phyloP scores from a whole-genome alignment of 2,329 filamentous ascomycete genomes.

The Cordyceps tenuipes region DNA sequence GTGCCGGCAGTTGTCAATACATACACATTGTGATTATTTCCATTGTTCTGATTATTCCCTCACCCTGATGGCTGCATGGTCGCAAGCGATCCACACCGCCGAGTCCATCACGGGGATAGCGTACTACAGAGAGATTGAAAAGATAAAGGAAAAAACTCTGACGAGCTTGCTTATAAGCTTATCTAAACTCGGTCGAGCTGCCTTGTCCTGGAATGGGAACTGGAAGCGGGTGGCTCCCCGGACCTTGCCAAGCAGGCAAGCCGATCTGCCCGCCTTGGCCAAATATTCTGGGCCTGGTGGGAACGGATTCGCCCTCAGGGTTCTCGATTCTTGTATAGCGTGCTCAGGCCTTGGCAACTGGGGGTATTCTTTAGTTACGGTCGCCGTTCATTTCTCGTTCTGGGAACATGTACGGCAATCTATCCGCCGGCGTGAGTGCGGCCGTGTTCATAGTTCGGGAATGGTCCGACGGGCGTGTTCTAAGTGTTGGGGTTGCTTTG shows the following conservation, averaged over 20 bases:
- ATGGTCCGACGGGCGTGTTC: no score
- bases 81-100: neutral
- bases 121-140: neutral
- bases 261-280: neutral
- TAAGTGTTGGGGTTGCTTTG: no score
- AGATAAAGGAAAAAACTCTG: neutral
- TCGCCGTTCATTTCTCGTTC: neutral
- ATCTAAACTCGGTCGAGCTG: neutral
- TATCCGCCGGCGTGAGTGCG: neutral
- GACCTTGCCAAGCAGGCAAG: neutral
- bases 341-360: neutral
- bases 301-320: neutral
- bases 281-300: neutral
- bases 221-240: neutral
- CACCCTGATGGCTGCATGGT: slow-evolving; percentile 4
- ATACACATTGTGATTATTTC: no score
- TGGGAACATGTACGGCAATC: neutral
- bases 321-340: neutral
- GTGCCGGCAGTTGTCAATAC: neutral
- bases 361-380: neutral
- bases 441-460: neutral
- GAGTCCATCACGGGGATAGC: neutral
- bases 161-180: neutral
- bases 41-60: no score
- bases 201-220: neutral